Percentiles rank a stretch among this genome's conserved stretches.
These are phyloP conservation scores for Alternaria burnsii DNA, from an alignment of 2,329 filamentous ascomycete species.

Conservation along the genomic window DNA sequence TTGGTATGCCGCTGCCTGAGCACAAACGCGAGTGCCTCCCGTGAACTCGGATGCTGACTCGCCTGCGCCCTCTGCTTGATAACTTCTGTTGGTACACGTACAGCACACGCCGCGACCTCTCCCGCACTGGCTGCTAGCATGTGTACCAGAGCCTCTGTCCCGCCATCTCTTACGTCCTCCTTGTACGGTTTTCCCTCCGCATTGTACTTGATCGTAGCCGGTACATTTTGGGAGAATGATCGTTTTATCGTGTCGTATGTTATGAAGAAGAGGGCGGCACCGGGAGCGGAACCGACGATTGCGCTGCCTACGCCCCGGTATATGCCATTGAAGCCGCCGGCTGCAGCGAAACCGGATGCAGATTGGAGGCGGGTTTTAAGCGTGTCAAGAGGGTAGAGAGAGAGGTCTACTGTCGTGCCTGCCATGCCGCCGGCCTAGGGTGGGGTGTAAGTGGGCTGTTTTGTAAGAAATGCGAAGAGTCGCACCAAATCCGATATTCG, in stretches of 20 bases:
- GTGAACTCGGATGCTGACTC: conserved; percentile 75
- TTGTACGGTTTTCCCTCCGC: conserved; percentile 42
- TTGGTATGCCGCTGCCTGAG: conserved; percentile 53
- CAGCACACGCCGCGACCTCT: conserved; percentile 89
- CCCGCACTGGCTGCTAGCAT: conserved; percentile 87
- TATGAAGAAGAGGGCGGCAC: conserved; percentile 96
- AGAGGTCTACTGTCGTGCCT: conserved; percentile 94
- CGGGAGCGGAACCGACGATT: conserved; percentile 88
- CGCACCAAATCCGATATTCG: not conserved
- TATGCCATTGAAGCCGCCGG: conserved; percentile 88
- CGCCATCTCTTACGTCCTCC: conserved; percentile 17
- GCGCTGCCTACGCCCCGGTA: conserved; percentile 93
- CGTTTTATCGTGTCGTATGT: conserved; percentile 81
- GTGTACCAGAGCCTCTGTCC: conserved; percentile 61
- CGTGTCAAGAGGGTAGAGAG: conserved; percentile 97
- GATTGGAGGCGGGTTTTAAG: conserved; percentile 98
- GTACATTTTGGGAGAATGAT: conserved; percentile 23
- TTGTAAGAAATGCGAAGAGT: not conserved
- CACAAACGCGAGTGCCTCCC: conserved; percentile 75
- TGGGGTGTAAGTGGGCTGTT: not conserved
- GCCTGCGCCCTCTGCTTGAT: conserved; percentile 97
- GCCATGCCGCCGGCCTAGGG: conserved; percentile 83
- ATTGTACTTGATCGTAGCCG: conserved; percentile 26
- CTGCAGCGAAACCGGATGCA: conserved; percentile 75
- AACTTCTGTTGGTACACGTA: conserved; percentile 94